phyloP scores from a whole-genome alignment of 2,329 filamentous ascomycete genomes.

The Aspergillus ochraceus region DNA sequence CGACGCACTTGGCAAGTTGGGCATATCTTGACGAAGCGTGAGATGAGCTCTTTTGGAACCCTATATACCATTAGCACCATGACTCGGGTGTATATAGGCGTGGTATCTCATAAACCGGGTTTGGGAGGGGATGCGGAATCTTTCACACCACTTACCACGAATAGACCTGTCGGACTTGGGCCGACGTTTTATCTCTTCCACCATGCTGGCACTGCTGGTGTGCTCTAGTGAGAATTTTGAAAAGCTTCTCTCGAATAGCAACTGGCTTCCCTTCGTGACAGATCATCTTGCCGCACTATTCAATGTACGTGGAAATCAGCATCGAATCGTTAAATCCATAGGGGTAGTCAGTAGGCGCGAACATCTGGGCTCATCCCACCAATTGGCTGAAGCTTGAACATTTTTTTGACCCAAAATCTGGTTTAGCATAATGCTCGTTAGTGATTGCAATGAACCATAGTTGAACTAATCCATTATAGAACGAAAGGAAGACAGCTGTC shows the following conservation, averaged over 20 bases:
- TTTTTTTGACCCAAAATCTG: constrained; percentile 56
- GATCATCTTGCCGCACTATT: constrained; percentile 37
- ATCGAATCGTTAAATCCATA: constrained; percentile 1
- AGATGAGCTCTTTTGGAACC: constrained; percentile 54
- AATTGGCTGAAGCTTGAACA: constrained; percentile 49
- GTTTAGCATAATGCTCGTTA: background rate
- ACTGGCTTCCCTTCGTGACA: constrained; percentile 55
- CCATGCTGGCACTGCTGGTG: constrained; percentile 54
- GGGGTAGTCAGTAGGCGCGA: constrained; percentile 17
- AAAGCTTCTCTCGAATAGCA: constrained; percentile 52
- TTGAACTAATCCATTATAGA: background rate
- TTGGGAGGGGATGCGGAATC: background rate
- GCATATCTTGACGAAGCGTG: constrained; percentile 53
- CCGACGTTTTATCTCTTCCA: constrained; percentile 55
- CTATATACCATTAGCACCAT: constrained; percentile 25
- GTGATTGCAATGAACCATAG: background rate
- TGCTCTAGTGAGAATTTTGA: constrained; percentile 52
- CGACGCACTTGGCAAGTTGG: constrained; percentile 51
- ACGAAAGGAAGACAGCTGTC: background rate
- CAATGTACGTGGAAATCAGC: constrained; percentile 27
- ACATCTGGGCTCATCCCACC: constrained; percentile 42
- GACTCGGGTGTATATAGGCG: background rate
- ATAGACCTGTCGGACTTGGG: constrained; percentile 50
- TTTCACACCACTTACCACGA: constrained; percentile 43
- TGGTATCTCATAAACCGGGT: background rate